Percentiles rank a stretch among this genome's conserved stretches.
These are phyloP conservation scores for Penicillium cataractarum DNA, from an alignment of 495 filamentous ascomycete species.

Conservation along the genomic window DNA sequence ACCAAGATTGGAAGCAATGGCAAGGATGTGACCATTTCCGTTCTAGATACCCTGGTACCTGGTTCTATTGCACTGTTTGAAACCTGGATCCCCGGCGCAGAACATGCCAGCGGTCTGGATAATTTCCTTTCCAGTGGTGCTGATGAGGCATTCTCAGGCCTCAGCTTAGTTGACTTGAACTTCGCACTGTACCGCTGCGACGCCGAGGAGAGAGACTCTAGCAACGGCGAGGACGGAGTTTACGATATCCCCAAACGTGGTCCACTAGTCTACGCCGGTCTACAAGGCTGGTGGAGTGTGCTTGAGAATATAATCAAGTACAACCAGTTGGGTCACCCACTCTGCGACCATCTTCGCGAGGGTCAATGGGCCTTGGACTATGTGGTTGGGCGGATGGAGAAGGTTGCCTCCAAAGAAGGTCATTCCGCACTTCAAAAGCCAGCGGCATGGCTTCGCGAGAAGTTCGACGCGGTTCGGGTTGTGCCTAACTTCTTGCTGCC, in stretches of 20 bases:
- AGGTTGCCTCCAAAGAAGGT: conserved; percentile 61
- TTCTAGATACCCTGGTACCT: conserved; percentile 82
- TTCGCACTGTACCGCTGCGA: conserved; percentile 91
- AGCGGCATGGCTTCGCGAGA: conserved; percentile 76
- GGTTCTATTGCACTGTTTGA: conserved; percentile 95
- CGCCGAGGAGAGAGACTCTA: conserved; percentile 84
- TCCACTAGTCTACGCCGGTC: conserved; percentile 87
- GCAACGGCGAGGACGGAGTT: conserved; percentile 76
- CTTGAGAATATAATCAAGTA: conserved; percentile 81
- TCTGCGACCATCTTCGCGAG: conserved; percentile 89
- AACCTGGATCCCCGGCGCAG: conserved; percentile 86
- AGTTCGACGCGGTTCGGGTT: conserved; percentile 79
- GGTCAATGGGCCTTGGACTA: conserved; percentile 97
- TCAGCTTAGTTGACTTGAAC: conserved; percentile 83
- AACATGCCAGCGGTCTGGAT: conserved; percentile 79
- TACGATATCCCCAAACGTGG: conserved; percentile 86
- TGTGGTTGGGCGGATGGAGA: conserved; percentile 75
- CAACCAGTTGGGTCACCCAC: conserved; percentile 89
- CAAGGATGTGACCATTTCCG: conserved; percentile 74
- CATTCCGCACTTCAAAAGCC: conserved; percentile 64
- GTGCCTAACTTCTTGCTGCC: conserved; percentile 90
- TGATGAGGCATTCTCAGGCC: conserved; percentile 72
- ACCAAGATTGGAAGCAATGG: conserved; percentile 67
- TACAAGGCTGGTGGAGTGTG: conserved; percentile 98
- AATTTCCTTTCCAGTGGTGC: conserved; percentile 81